Conservation (phyloP, 305 asterid species). For the Ilex paraguariensis region DNA sequence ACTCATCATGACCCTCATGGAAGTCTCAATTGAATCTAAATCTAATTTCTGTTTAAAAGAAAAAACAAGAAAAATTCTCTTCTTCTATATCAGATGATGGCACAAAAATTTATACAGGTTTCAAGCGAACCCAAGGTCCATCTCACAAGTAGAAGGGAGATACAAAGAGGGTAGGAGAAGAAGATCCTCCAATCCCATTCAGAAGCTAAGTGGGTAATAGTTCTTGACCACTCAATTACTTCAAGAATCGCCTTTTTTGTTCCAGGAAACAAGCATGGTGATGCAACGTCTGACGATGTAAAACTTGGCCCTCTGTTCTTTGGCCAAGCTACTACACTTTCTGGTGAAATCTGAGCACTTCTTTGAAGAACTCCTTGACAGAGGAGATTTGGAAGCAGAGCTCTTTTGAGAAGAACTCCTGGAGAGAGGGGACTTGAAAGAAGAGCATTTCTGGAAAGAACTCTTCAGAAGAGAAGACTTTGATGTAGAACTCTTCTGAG, state of each 20-base stretch:
- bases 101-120: too few relatives aligned
- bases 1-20: too few relatives aligned
- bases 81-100: too few relatives aligned
- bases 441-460: conserved; percentile 40
- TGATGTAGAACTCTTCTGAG: conserved; percentile 30
- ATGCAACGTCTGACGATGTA: conserved; percentile 94
- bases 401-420: conserved; percentile 57
- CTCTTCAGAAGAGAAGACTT: conserved; percentile 30
- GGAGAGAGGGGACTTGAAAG: conserved; percentile 25
- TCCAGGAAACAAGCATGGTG: conserved; percentile 80
- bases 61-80: too few relatives aligned
- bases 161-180: too few relatives aligned
- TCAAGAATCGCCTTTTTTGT: conserved; percentile 68
- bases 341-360: conserved; percentile 55
- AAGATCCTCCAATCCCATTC: too few relatives aligned
- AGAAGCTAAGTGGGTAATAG: too few relatives aligned
- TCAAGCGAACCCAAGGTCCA: too few relatives aligned
- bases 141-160: too few relatives aligned
- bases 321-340: conserved; percentile 72
- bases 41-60: too few relatives aligned
- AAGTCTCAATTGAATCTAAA: too few relatives aligned
- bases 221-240: background rate
- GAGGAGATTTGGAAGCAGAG: conserved; percentile 34
- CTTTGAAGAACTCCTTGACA: conserved; percentile 60
- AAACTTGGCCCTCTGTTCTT: conserved; percentile 84